Base-by-base conservation (phyloP, 805 yeast genomes). In the Lipomyces japonicus region DNA sequence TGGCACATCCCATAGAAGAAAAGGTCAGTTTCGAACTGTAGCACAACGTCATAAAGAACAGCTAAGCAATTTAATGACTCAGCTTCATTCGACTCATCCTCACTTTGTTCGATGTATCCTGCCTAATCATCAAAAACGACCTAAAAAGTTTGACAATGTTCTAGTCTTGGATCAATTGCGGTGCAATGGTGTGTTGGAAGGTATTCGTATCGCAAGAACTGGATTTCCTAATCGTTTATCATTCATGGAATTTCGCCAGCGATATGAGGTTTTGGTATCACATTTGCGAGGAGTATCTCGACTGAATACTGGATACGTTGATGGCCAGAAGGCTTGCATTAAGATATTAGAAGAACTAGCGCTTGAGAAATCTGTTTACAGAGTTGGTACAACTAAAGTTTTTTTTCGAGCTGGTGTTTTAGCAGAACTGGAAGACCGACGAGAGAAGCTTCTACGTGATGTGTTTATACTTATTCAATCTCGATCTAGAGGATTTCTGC, bases 141-240 rank as follows among this genome's bases (percentile, higher is more conserved):
- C 96, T 0, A 78, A 78, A 38, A 71, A 73, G 34, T 85, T 93
- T 61, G 88, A 87, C 61, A 87, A 84, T 59, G 70, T 69, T 26
- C 70, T 93, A 22, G 95, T 93, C 5, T 71, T 93, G 39, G 91
- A 86, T 45, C 99, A 93, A 69, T 73, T 93, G 55, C 75, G 96
- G 56, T 93, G 97, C 64, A 93, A 93, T 64, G 99, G 99, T 77
- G 99, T 93, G 14, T 71, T 93, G 44, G 99, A 93, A 73, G 99
- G 99, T 54, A 93, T 93, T 26, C 77, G 98, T 67, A 93, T 93
- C 52, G 96, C 97, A 0, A 78, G 99, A 57, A 88, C 96, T 6
- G 99, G 99, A 1, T 93, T 84, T 67, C 99, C 99, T 3, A 93
- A 93, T 67, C 78, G 96, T 58, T 80, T 91, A 64, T 79, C 82